Evolutionary conservation across 2,329 filamentous ascomycete genomes (phyloP), one percentile per base, ranked within the genome.

Genomic region (Colletotrichum simmondsii): DNA sequence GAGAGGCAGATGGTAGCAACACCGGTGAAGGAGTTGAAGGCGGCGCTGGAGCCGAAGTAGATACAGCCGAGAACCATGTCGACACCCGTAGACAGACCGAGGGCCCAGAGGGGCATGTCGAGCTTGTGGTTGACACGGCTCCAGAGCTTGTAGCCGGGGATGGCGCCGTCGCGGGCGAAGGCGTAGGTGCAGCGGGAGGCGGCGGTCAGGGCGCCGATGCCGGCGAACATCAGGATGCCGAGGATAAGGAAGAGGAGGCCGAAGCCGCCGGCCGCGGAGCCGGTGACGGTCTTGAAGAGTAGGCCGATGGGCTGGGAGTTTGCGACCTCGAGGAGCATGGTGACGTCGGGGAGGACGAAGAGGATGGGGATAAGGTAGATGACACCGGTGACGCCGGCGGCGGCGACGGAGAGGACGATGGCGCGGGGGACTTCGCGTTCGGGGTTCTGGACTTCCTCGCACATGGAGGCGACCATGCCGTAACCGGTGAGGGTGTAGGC

Each of bases 1-100:
- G 91, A 92, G 0, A 95, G 88, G 75, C 93, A 95, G 79, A 95
- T 95, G 5, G 93, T 95, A 1, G 93, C 93, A 1, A 95, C 93
- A 32, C 93, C 93, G 0, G 93, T 95, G 81, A 95, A 95, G 11
- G 91, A 92, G 85, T 92, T 93, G 84, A 95, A 95, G 0, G 94
- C 94, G 0, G 93, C 92, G 0, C 90, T 89, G 1, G 91, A 93
- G 11, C 94, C 94, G 75, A 95, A 94, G 83, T 94, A 95, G 81
- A 95, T 95, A 75, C 94, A 87, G 0, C 93, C 93, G 0, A 95
- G 87, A 12, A 95, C 83, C 76, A 90, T 93, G 80, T 93, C 91
- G 56, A 95, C 89, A 0, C 86, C 78, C 0, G 92, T 92, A 0
- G 92, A 94, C 2, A 95, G 85, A 3, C 91, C 83, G 7, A 95